Evolutionary conservation across 768 basidiomycete genomes (phyloP), one percentile per base, ranked within the genome.

Genomic region (Pleurotus citrinopileatus): DNA sequence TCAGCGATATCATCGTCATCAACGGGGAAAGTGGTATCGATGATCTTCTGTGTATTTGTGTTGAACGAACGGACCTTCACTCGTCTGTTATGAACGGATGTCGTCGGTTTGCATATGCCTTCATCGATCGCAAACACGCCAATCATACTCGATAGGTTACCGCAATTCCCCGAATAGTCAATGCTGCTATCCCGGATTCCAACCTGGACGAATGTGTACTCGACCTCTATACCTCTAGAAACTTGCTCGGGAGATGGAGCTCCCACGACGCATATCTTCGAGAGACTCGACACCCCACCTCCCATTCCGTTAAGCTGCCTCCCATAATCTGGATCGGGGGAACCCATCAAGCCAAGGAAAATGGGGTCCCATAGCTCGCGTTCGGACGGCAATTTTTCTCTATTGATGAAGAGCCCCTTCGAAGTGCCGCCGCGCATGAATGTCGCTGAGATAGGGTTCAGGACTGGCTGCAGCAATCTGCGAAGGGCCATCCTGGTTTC

Each of bases 241-340:
- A 64, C 62, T 53, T 79, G 79, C 9, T 65, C 67, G 1, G 67
- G 61, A 0, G 79, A 73, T 4, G 85, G 74, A 40, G 73, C 54
- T 5, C 76, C 80, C 2, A 91, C 82, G 42, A 91, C 78, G 59
- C 80, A 82, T 13, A 90, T 79, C 63, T 92, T 92, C 29, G 86
- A 88, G 4, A 89, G 74, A 54, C 84, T 87, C 13, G 84, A 86
- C 7, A 87, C 70, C 3, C 89, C 89, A 4, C 89, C 87, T 7
- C 89, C 89, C 86, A 91, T 88, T 9, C 89, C 89, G 59, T 92
- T 84, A 12, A 91, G 73, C 66, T 92, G 89, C 13, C 87, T 72
- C 1, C 80, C 81, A 59, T 87, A 70, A 52, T 77, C 71, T 2
- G 82, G 74, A 61, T 92, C 89, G 0, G 89, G 89, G 2, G 87